Percentiles rank a stretch among this genome's conserved stretches.
Conservation (phyloP, 192 early-diverging fungal genomes). For the Diversispora epigaea region DNA sequence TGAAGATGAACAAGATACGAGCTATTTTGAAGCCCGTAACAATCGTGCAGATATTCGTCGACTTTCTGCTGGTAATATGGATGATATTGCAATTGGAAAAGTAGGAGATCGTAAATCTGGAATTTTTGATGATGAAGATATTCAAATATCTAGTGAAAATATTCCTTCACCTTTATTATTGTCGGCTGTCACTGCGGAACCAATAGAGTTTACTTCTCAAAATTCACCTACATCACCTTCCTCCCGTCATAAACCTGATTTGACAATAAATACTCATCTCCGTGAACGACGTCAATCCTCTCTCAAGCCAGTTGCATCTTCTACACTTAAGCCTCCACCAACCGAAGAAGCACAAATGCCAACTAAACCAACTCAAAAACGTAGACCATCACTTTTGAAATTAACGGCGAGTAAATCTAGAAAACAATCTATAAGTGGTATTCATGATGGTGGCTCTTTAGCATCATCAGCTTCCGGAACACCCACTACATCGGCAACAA, state of each 20-base stretch:
- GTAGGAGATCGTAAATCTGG: slow-evolving; percentile 21
- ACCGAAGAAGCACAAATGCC: not conserved
- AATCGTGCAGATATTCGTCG: slow-evolving; percentile 77
- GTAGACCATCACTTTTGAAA: slow-evolving; percentile 27
- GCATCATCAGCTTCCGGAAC: slow-evolving; percentile 23
- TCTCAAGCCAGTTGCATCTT: not conserved
- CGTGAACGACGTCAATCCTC: slow-evolving; percentile 10
- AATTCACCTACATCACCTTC: not conserved
- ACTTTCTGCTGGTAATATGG: slow-evolving; percentile 62
- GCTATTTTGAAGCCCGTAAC: slow-evolving; percentile 87
- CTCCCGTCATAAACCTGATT: slow-evolving; percentile 11
- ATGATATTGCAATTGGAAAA: slow-evolving; percentile 38
- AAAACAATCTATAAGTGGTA: slow-evolving; percentile 22
- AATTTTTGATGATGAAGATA: slow-evolving; percentile 6
- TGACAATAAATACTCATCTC: slow-evolving; percentile 27
- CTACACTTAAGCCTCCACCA: not conserved
- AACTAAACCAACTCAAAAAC: slow-evolving; percentile 4
- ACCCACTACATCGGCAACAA: slow-evolving; percentile 1
- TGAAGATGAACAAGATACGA: slow-evolving; percentile 80
- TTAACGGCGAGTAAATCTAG: slow-evolving; percentile 6
- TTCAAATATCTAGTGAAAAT: not conserved
- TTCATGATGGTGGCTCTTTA: not conserved
- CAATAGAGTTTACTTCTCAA: not conserved
- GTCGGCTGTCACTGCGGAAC: not conserved
- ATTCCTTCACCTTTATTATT: not conserved